These are phyloP conservation scores for Neurospora sp. DNA, from an alignment of 495 filamentous ascomycete species.

Conservation along the genomic window DNA sequence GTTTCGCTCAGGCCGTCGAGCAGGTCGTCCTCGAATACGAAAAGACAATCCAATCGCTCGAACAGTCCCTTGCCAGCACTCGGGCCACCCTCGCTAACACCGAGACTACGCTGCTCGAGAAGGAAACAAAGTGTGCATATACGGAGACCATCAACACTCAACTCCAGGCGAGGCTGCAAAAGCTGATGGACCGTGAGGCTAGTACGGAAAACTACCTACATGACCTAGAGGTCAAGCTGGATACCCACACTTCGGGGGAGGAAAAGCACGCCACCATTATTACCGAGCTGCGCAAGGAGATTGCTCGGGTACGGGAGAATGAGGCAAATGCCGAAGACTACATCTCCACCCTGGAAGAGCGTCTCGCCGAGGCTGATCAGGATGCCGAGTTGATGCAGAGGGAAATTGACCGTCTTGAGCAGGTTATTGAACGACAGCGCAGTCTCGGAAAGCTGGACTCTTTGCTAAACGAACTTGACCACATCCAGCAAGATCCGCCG, in stretches of 20 bases:
- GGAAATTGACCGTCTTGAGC: constrained; percentile 86
- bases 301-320: constrained; percentile 79
- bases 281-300: constrained; percentile 81
- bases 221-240: constrained; percentile 80
- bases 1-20: constrained; percentile 90
- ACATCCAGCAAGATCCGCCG: constrained; percentile 55
- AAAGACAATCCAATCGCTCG: constrained; percentile 92
- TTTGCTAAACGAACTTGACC: constrained; percentile 81
- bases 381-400: constrained; percentile 95
- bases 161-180: constrained; percentile 77
- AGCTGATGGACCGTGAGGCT: constrained; percentile 78
- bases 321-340: constrained; percentile 88
- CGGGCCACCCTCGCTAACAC: constrained; percentile 70
- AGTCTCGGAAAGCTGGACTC: constrained; percentile 92
- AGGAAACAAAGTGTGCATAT: constrained; percentile 86
- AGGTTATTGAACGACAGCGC: constrained; percentile 90
- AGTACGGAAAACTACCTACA: constrained; percentile 87
- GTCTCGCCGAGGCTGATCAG: constrained; percentile 90
- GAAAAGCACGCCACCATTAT: constrained; percentile 84
- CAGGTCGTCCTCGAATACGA: constrained; percentile 96
- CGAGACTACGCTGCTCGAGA: constrained; percentile 80
- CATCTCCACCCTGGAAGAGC: constrained; percentile 92
- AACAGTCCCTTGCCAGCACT: constrained; percentile 85
- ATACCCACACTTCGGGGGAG: constrained; percentile 82
- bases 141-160: constrained; percentile 86